phyloP scores from a whole-genome alignment of 2,329 filamentous ascomycete genomes.

The Tolypocladium ophioglossoides region DNA sequence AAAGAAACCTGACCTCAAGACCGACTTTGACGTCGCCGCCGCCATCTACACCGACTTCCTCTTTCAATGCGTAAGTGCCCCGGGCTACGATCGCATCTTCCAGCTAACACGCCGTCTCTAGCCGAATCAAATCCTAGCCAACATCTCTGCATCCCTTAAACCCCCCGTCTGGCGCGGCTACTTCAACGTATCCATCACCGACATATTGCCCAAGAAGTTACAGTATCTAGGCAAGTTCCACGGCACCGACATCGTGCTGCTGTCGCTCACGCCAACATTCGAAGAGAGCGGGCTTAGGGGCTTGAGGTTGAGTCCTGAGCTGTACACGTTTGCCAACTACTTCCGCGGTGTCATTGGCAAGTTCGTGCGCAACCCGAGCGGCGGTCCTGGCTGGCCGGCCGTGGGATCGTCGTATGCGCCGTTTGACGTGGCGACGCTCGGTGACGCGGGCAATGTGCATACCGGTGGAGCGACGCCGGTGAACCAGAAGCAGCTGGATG shows the following conservation, averaged over 20 bases:
- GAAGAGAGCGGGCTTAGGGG: neutral
- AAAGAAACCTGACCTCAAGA: slow-evolving; percentile 2
- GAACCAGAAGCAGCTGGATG: slow-evolving; percentile 9
- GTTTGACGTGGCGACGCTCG: slow-evolving; percentile 11
- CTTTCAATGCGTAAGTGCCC: slow-evolving; percentile 14
- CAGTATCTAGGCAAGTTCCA: slow-evolving; percentile 16
- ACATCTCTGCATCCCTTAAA: slow-evolving; percentile 7
- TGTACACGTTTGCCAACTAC: slow-evolving; percentile 13
- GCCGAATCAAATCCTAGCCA: slow-evolving; percentile 13
- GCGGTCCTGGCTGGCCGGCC: slow-evolving; percentile 13
- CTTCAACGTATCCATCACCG: slow-evolving; percentile 14
- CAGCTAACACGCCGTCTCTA: slow-evolving; percentile 4
- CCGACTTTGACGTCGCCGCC: slow-evolving; percentile 14
- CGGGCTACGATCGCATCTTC: neutral
- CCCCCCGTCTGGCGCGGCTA: slow-evolving; percentile 15
- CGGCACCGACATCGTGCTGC: slow-evolving; percentile 12
- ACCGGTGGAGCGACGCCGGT: slow-evolving; percentile 6
- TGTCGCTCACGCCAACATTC: slow-evolving; percentile 11
- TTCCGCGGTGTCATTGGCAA: slow-evolving; percentile 11
- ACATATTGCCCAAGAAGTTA: slow-evolving; percentile 9
- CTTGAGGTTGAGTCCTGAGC: slow-evolving; percentile 7
- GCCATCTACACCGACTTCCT: slow-evolving; percentile 16
- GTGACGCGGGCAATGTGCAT: slow-evolving; percentile 5
- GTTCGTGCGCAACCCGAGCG: slow-evolving; percentile 13
- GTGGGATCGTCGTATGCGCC: slow-evolving; percentile 11